phyloP scores from a whole-genome alignment of 202 grass and related monocot genomes.

The Saccharum hybrid region DNA sequence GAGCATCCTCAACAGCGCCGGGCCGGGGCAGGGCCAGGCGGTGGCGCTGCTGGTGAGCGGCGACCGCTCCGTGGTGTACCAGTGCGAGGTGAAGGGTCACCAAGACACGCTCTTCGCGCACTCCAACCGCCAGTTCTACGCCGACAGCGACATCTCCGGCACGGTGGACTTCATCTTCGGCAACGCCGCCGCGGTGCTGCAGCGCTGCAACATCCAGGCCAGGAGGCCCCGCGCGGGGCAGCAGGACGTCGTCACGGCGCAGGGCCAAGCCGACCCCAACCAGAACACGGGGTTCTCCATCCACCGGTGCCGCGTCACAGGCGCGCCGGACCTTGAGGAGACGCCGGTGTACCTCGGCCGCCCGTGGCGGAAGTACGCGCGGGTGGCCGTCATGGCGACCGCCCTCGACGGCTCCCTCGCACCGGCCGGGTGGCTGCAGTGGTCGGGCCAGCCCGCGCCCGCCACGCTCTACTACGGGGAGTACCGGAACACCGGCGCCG shows the following conservation, averaged over 20 bases:
- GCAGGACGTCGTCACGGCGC: constrained; percentile 64
- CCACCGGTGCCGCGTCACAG: constrained; percentile 61
- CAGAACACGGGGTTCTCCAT: constrained; percentile 83
- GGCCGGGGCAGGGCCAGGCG: constrained; percentile 61
- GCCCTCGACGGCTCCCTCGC: constrained; percentile 51
- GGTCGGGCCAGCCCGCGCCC: constrained; percentile 50
- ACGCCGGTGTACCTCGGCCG: constrained; percentile 70
- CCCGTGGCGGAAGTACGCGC: constrained; percentile 67
- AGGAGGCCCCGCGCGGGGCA: constrained; percentile 35
- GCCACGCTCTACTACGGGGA: constrained; percentile 73
- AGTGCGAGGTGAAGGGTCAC: constrained; percentile 67
- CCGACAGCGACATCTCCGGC: constrained; percentile 56
- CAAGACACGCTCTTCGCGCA: constrained; percentile 78
- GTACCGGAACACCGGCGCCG: constrained; percentile 62
- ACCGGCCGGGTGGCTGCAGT: constrained; percentile 61
- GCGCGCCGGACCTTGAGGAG: constrained; percentile 44
- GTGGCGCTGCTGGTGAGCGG: constrained; percentile 65
- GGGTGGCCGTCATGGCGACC: constrained; percentile 62
- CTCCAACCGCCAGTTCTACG: constrained; percentile 81
- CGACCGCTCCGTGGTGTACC: constrained; percentile 77
- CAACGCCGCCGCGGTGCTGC: constrained; percentile 70
- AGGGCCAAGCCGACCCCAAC: constrained; percentile 70
- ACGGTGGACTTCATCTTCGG: constrained; percentile 90
- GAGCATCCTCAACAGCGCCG: constrained; percentile 73
- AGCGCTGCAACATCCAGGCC: constrained; percentile 61